phyloP scores from a whole-genome alignment of 1,284 basidiomycete species.

The Fistulinella cinereoalba region DNA sequence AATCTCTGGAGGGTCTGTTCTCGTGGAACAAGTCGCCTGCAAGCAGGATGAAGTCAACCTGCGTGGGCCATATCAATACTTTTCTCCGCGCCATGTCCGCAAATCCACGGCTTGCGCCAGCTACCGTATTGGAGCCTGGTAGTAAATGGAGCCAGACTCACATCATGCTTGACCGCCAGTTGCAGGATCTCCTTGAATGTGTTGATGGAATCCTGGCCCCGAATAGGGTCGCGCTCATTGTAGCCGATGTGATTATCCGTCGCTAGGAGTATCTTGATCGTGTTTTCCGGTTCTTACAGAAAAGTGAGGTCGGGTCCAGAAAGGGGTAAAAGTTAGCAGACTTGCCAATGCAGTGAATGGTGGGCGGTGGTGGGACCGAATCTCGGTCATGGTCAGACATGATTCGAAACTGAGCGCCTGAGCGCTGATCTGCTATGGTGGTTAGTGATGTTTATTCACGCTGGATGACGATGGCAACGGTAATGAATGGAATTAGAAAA shows the following conservation, averaged over 20 bases:
- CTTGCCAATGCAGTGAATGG: conserved; percentile 42
- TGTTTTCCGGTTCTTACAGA: conserved; percentile 56
- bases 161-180: conserved; percentile 84
- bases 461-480: too few species aligned
- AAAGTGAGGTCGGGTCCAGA: not conserved
- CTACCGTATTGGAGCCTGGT: too few species aligned
- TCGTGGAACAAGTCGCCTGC: conserved; percentile 98
- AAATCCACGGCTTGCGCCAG: too few species aligned
- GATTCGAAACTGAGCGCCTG: too few species aligned
- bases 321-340: conserved; percentile 6
- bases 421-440: not conserved
- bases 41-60: conserved; percentile 94
- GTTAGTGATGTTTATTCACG: not conserved
- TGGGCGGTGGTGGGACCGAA: conserved; percentile 29
- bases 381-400: conserved; percentile 27
- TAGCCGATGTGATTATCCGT: conserved; percentile 98
- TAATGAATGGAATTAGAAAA: too few species aligned
- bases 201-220: conserved; percentile 94
- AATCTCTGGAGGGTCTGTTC: conserved; percentile 90
- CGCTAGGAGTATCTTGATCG: conserved; percentile 82
- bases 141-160: conserved; percentile 48
- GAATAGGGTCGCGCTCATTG: conserved; percentile 90
- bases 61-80: not conserved
- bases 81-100: too few species aligned
- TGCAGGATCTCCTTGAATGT: conserved; percentile 94